phyloP scores from a whole-genome alignment of 2,329 filamentous ascomycete genomes.

The Aquanectria penicillioides region DNA sequence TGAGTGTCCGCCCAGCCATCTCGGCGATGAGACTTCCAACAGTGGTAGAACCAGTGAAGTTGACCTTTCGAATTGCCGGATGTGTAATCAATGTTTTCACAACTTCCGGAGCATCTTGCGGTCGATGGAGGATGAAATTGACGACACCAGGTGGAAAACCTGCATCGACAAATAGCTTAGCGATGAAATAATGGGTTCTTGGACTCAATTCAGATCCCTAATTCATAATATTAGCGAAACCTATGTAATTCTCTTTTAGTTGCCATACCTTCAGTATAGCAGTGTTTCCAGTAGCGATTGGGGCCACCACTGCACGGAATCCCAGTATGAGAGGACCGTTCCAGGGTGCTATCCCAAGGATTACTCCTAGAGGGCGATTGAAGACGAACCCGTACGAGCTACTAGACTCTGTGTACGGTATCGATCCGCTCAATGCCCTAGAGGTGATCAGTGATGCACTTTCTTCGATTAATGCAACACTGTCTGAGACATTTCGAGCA shows the following conservation, averaged over 20 bases:
- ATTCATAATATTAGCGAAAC: no score
- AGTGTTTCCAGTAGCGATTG: slow-evolving; percentile 38
- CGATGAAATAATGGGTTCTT: slow-evolving; percentile 43
- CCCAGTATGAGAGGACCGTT: slow-evolving; percentile 39
- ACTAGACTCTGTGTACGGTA: no score
- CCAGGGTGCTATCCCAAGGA: slow-evolving; percentile 43
- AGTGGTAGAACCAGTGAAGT: slow-evolving; percentile 52
- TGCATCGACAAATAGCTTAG: slow-evolving; percentile 47
- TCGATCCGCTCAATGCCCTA: no score
- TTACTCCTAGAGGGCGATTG: no score
- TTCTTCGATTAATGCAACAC: no score
- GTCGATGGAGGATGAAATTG: slow-evolving; percentile 47
- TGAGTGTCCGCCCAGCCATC: slow-evolving; percentile 45
- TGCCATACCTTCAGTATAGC: no score
- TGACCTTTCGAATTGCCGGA: slow-evolving; percentile 47
- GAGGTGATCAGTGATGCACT: no score
- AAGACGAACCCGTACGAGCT: no score
- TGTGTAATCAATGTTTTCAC: slow-evolving; percentile 47
- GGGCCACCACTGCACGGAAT: slow-evolving; percentile 29
- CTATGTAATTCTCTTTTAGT: no score
- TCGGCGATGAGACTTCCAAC: slow-evolving; percentile 50
- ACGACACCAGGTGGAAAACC: slow-evolving; percentile 51
- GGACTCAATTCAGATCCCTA: slow-evolving; percentile 46
- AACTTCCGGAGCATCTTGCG: slow-evolving; percentile 44
- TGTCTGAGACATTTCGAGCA: no score